These are phyloP conservation scores for Pythium insidiosum DNA, from an alignment of 352 stramenopile genomes.

Conservation along the genomic window DNA sequence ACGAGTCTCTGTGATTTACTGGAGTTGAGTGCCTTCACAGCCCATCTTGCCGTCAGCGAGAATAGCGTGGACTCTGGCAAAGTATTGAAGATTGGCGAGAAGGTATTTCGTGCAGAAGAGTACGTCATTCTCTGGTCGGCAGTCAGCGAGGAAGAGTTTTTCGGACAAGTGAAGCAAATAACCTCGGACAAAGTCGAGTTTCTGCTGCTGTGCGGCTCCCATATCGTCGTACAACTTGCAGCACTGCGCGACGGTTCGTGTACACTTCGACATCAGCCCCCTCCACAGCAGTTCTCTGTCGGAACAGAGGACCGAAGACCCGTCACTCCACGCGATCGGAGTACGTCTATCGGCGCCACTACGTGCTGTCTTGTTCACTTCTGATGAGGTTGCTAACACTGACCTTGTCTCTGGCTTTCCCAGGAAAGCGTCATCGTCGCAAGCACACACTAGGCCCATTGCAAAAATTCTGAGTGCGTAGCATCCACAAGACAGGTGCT, in stretches of 20 bases:
- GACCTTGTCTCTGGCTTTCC: no score
- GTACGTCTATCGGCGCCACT: no score
- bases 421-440: slow-evolving; percentile 15
- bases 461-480: slow-evolving; percentile 5
- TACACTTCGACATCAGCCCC: slow-evolving; percentile 28
- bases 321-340: no score
- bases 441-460: slow-evolving; percentile 16
- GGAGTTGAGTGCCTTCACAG: no score
- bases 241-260: slow-evolving; percentile 33
- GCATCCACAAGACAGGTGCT: neutral
- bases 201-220: slow-evolving; percentile 42
- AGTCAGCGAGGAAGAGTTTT: slow-evolving; percentile 52
- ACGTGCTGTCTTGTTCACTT: no score
- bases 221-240: slow-evolving; percentile 18
- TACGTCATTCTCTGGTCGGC: slow-evolving; percentile 39
- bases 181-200: slow-evolving; percentile 25
- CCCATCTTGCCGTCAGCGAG: no score
- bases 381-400: no score
- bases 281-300: no score
- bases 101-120: no score
- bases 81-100: slow-evolving; percentile 8
- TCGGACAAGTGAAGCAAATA: slow-evolving; percentile 40
- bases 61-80: slow-evolving; percentile 1
- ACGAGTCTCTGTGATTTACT: no score
- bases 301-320: no score